These are phyloP conservation scores for Emericellopsis terricola DNA, from an alignment of 495 filamentous ascomycete genomes.

Conservation along the genomic window DNA sequence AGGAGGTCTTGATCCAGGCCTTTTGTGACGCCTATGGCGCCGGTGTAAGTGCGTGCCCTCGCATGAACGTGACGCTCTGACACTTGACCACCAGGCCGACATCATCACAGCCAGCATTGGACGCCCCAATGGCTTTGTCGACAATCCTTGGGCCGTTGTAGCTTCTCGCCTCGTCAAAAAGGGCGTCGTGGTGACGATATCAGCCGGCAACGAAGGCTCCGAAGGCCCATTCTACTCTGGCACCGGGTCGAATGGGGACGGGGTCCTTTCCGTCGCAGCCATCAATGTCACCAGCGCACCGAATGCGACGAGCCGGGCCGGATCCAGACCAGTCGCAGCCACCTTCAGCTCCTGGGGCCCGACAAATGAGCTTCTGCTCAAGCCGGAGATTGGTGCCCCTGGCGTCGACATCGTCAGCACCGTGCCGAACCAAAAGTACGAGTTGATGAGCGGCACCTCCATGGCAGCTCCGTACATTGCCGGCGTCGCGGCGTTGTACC, in stretches of 20 bases:
- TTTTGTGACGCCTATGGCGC: constrained; percentile 13
- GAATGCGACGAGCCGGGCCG: constrained; percentile 10
- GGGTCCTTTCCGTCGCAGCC: constrained; percentile 13
- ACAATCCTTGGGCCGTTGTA: constrained; percentile 14
- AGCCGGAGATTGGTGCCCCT: constrained; percentile 26
- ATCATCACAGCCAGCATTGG: constrained; percentile 16
- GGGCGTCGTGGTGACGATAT: constrained; percentile 15
- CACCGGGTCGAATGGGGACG: constrained; percentile 12
- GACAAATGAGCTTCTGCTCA: constrained; percentile 21
- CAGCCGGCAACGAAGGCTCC: constrained; percentile 15
- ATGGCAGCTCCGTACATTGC: constrained; percentile 35
- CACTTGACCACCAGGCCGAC: constrained; percentile 8
- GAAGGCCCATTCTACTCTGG: constrained; percentile 13
- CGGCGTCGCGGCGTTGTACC: constrained; percentile 25
- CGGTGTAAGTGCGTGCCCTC: constrained; percentile 7
- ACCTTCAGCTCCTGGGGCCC: constrained; percentile 29
- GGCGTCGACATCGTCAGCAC: constrained; percentile 31
- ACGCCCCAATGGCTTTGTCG: constrained; percentile 11
- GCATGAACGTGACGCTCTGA: background rate
- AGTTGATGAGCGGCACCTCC: constrained; percentile 25
- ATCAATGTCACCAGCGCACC: constrained; percentile 11
- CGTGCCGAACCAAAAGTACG: constrained; percentile 17
- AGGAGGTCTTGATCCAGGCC: constrained; percentile 12
- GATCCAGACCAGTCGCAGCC: constrained; percentile 9
- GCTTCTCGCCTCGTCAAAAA: constrained; percentile 14